Conservation (phyloP, 305 asterid genomes). For the Plantago coronopus region DNA sequence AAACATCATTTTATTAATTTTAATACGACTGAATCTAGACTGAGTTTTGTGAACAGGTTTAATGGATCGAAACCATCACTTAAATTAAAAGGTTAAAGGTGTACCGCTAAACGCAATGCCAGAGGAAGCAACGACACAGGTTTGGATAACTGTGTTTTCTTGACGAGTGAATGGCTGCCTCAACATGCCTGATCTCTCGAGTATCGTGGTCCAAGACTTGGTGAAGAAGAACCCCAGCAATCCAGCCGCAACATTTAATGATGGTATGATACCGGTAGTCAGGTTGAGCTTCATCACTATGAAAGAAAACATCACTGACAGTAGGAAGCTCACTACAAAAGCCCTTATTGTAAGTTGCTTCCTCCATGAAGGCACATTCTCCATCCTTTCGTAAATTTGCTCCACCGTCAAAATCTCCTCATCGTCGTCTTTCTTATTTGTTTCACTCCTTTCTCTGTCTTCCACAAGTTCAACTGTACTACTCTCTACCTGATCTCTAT, state of each 20-base stretch:
- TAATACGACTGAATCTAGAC: no score
- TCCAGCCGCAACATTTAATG: slow-evolving; percentile 14
- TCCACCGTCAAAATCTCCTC: neutral
- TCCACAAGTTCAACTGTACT: slow-evolving; percentile 1
- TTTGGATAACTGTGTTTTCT: slow-evolving; percentile 8
- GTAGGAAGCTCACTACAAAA: slow-evolving; percentile 8
- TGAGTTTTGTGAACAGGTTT: no score
- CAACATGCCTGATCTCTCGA: slow-evolving; percentile 11
- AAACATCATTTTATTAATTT: neutral
- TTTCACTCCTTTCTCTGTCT: neutral
- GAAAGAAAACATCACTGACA: slow-evolving; percentile 10
- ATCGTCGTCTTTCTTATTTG: slow-evolving; percentile 1
- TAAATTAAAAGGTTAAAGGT: neutral
- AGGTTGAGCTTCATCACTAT: slow-evolving; percentile 15
- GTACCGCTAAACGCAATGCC: slow-evolving; percentile 11
- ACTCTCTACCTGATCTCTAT: slow-evolving; percentile 1
- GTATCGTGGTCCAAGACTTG: slow-evolving; percentile 6
- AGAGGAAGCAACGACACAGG: slow-evolving; percentile 9
- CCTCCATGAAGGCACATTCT: slow-evolving; percentile 4
- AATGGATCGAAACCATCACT: neutral
- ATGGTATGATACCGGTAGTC: slow-evolving; percentile 11
- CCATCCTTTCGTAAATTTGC: slow-evolving; percentile 4
- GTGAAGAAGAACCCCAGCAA: slow-evolving; percentile 9
- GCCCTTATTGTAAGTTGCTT: slow-evolving; percentile 5
- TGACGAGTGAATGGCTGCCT: slow-evolving; percentile 11